Conservation (phyloP, 2,329 filamentous ascomycete species). For the Calcarisporium arbuscula region DNA sequence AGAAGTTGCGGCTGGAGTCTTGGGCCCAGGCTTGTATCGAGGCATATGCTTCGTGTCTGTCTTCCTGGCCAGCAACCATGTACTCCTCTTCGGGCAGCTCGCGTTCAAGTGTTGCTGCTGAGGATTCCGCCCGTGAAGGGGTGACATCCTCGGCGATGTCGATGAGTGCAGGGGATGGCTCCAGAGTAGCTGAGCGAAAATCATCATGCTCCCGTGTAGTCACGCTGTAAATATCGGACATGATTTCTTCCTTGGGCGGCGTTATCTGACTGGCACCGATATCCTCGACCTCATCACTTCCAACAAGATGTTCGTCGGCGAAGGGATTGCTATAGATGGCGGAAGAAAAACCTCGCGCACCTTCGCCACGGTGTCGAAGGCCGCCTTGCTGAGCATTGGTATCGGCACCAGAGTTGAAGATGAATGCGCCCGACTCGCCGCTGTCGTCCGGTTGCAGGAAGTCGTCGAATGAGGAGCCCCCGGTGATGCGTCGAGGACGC, state of each 20-base stretch:
- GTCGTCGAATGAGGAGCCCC: slow-evolving; percentile 50
- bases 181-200: slow-evolving; percentile 15
- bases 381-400: slow-evolving; percentile 33
- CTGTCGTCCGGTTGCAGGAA: slow-evolving; percentile 45
- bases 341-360: slow-evolving; percentile 36
- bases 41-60: slow-evolving; percentile 43
- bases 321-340: slow-evolving; percentile 54
- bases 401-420: slow-evolving; percentile 52
- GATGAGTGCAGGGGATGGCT: slow-evolving; percentile 24
- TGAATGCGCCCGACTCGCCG: slow-evolving; percentile 49
- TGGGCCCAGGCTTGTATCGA: slow-evolving; percentile 62
- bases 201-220: slow-evolving; percentile 37
- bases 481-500: slow-evolving; percentile 7
- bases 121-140: slow-evolving; percentile 10
- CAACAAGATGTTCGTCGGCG: slow-evolving; percentile 49
- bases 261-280: slow-evolving; percentile 36
- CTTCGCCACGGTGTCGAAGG: slow-evolving; percentile 42
- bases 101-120: slow-evolving; percentile 28
- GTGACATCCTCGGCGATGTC: slow-evolving; percentile 20
- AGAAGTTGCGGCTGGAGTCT: slow-evolving; percentile 46
- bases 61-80: slow-evolving; percentile 45
- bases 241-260: slow-evolving; percentile 39
- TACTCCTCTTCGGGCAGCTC: slow-evolving; percentile 37
- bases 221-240: slow-evolving; percentile 52
- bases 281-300: slow-evolving; percentile 35